Conservation (phyloP, 345 rosid genomes). For the Eucalyptus regnans region DNA sequence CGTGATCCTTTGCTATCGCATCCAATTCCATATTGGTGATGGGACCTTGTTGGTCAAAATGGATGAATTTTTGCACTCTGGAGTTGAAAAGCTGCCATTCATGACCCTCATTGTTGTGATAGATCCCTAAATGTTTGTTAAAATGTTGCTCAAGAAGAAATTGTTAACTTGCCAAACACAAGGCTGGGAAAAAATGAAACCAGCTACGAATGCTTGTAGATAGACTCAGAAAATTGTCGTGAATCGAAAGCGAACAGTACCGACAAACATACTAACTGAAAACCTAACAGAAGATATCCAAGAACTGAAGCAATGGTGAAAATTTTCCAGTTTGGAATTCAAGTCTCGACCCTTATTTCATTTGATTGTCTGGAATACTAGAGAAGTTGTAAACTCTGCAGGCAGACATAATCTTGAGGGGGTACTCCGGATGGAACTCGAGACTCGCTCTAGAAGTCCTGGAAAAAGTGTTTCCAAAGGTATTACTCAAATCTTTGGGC, state of each 20-base stretch:
- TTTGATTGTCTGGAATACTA: not conserved
- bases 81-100: not conserved
- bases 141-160: not conserved
- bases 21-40: not conserved
- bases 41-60: not conserved
- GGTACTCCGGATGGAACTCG: constrained; percentile 91
- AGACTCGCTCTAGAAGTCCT: constrained; percentile 60
- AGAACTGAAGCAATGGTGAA: not conserved
- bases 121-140: not conserved
- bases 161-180: not conserved
- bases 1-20: not conserved
- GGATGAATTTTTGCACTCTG: not conserved
- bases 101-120: not conserved
- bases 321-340: not conserved
- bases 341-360: not conserved
- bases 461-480: constrained; percentile 77
- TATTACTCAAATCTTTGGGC: not conserved
- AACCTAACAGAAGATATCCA: not conserved
- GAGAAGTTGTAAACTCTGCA: not conserved
- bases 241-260: not conserved
- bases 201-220: not conserved
- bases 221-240: not conserved
- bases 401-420: constrained; percentile 81
- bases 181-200: not conserved
- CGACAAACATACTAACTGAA: not conserved